A percentile compares a stretch with the other conserved stretches of the same genome.
phyloP scores from a whole-genome alignment of 2,329 filamentous ascomycete species.

The Phaeoacremonium minimum region DNA sequence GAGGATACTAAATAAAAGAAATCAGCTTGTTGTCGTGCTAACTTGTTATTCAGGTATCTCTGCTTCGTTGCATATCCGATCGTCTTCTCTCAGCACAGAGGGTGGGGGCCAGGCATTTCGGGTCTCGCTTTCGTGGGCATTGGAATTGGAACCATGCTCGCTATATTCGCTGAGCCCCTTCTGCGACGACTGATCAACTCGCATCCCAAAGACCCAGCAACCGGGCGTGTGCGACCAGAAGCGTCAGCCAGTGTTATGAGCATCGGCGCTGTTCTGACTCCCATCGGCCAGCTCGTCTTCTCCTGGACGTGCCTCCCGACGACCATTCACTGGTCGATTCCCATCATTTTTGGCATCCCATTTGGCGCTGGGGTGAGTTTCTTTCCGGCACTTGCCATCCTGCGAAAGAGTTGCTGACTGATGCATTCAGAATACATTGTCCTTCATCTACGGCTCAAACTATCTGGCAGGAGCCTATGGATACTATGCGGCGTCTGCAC shows the following conservation, averaged over 20 bases:
- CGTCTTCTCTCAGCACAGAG: constrained; percentile 69
- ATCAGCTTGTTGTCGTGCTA: no score
- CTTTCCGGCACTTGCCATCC: background rate
- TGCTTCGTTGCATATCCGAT: constrained; percentile 90
- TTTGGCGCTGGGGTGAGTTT: constrained; percentile 59
- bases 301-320: constrained; percentile 80
- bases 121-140: constrained; percentile 76
- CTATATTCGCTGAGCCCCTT: constrained; percentile 63
- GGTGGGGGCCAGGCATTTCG: constrained; percentile 69
- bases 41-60: constrained; percentile 57
- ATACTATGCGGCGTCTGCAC: constrained; percentile 70
- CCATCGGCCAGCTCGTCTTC: constrained; percentile 79
- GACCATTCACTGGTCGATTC: constrained; percentile 74
- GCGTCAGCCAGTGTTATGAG: constrained; percentile 77
- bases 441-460: constrained; percentile 76
- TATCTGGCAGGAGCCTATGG: constrained; percentile 74
- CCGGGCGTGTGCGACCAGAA: constrained; percentile 71
- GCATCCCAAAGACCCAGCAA: constrained; percentile 70
- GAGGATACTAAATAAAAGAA: no score
- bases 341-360: constrained; percentile 69
- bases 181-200: constrained; percentile 73
- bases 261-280: constrained; percentile 69
- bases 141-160: constrained; percentile 58
- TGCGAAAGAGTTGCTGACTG: background rate
- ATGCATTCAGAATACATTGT: constrained; percentile 50